phyloP scores from a whole-genome alignment of 495 filamentous ascomycete genomes.

The Amorphotheca resinae region DNA sequence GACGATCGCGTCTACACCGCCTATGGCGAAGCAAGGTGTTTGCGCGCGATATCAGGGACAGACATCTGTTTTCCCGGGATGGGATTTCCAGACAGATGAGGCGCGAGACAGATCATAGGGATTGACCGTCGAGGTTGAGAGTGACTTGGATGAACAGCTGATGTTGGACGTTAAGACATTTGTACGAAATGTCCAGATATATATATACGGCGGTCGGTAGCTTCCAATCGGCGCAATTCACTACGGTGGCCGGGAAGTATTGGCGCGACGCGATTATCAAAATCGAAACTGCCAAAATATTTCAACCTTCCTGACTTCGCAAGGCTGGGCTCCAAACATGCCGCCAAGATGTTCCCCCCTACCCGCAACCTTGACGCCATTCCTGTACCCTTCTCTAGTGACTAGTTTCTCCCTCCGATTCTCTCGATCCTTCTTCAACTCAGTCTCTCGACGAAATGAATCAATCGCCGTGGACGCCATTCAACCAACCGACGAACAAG shows the following conservation, averaged over 20 bases:
- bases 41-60: background rate
- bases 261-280: background rate
- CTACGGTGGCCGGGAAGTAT: slow-evolving; percentile 3
- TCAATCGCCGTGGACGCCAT: slow-evolving; percentile 4
- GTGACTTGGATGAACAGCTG: background rate
- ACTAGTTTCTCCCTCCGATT: slow-evolving; percentile 23
- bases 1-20: background rate
- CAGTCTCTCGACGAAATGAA: slow-evolving; percentile 22
- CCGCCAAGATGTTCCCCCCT: slow-evolving; percentile 31
- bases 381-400: slow-evolving; percentile 50
- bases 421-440: slow-evolving; percentile 17
- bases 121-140: no score
- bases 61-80: background rate
- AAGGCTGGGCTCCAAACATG: slow-evolving; percentile 23
- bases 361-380: slow-evolving; percentile 43
- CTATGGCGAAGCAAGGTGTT: background rate
- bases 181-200: slow-evolving; percentile 1
- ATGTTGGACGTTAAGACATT: background rate
- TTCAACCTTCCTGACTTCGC: background rate
- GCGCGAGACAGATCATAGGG: no score
- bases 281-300: background rate
- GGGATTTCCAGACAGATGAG: no score
- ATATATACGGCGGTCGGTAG: background rate
- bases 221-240: background rate
- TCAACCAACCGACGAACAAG: slow-evolving; percentile 12